phyloP scores from a whole-genome alignment of 2,329 filamentous ascomycete species.

The Sporothrix curviconia region DNA sequence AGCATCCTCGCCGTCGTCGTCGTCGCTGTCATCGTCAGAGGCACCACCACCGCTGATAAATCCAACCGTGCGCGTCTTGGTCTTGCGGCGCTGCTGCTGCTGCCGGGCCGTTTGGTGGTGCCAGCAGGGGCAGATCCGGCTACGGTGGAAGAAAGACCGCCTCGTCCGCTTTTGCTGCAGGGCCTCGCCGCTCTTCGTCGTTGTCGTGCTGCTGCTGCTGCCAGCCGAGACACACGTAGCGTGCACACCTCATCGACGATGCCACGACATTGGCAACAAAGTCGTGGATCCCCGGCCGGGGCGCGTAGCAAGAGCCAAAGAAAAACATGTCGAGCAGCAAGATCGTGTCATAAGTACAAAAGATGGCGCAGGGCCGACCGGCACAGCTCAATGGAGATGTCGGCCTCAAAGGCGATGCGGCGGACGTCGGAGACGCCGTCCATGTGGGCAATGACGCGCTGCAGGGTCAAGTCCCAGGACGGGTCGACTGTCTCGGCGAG shows the following conservation, averaged over 20 bases:
- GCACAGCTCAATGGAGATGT: constrained; percentile 80
- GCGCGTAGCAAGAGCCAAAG: constrained; percentile 85
- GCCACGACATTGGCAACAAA: constrained; percentile 67
- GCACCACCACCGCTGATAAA: too few relatives aligned
- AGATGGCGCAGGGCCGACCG: constrained; percentile 83
- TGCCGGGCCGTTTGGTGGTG: too few relatives aligned
- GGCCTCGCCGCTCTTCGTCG: too few relatives aligned
- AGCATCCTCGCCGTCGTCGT: not conserved
- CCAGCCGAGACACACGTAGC: constrained; percentile 58
- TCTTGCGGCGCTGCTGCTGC: too few relatives aligned
- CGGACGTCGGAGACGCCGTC: constrained; percentile 87
- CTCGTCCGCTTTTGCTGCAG: not conserved
- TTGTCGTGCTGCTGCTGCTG: not conserved
- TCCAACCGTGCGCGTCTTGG: too few relatives aligned
- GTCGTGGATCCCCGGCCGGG: constrained; percentile 66
- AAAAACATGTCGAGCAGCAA: constrained; percentile 92
- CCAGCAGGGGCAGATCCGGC: too few relatives aligned
- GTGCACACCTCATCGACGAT: constrained; percentile 82
- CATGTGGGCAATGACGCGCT: constrained; percentile 75
- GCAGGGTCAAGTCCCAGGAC: constrained; percentile 70
- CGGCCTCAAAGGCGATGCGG: constrained; percentile 75
- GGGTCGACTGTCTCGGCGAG: constrained; percentile 57
- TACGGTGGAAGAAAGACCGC: not conserved
- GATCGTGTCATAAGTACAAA: constrained; percentile 85
- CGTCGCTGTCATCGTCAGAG: not conserved